These are phyloP conservation scores for Gaertneriomyces semiglobifer DNA, from an alignment of 192 early-diverging fungal species.

Conservation along the genomic window DNA sequence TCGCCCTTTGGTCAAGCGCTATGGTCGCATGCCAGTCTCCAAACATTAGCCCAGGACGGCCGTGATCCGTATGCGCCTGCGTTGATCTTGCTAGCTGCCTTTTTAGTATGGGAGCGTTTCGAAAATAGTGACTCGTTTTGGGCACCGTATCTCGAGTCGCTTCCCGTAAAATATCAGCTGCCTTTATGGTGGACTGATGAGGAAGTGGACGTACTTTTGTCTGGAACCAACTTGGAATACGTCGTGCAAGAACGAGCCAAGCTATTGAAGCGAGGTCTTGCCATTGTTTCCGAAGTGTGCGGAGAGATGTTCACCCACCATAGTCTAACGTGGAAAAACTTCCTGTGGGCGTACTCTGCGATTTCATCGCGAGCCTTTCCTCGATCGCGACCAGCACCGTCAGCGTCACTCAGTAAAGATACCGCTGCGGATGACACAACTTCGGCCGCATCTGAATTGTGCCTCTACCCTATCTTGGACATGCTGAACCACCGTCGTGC, in stretches of 20 bases:
- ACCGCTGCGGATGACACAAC: slow-evolving; percentile 15
- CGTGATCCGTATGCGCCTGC: slow-evolving; percentile 33
- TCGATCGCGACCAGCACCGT: slow-evolving; percentile 9
- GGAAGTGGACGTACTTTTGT: slow-evolving; percentile 25
- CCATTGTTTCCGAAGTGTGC: slow-evolving; percentile 25
- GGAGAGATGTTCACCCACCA: slow-evolving; percentile 13
- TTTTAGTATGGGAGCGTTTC: slow-evolving; percentile 38
- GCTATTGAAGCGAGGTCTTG: slow-evolving; percentile 25
- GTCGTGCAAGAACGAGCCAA: slow-evolving; percentile 33
- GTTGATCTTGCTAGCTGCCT: slow-evolving; percentile 36
- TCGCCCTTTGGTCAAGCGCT: slow-evolving; percentile 29
- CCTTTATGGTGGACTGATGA: slow-evolving; percentile 43
- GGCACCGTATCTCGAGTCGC: slow-evolving; percentile 37
- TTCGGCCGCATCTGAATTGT: slow-evolving; percentile 32
- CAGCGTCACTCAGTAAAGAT: slow-evolving; percentile 12
- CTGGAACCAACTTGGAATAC: slow-evolving; percentile 37
- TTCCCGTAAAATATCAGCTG: slow-evolving; percentile 37
- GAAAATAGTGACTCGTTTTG: slow-evolving; percentile 34
- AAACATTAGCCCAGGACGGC: slow-evolving; percentile 10
- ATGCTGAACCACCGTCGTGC: slow-evolving; percentile 48
- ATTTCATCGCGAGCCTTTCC: slow-evolving; percentile 49
- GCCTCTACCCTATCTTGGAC: slow-evolving; percentile 50
- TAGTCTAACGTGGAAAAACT: slow-evolving; percentile 17
- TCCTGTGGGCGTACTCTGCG: slow-evolving; percentile 47
- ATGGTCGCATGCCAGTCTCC: neutral